Evolutionary conservation across 2,329 filamentous ascomycete genomes (phyloP).

Genomic region (Claviceps maximensis): DNA sequence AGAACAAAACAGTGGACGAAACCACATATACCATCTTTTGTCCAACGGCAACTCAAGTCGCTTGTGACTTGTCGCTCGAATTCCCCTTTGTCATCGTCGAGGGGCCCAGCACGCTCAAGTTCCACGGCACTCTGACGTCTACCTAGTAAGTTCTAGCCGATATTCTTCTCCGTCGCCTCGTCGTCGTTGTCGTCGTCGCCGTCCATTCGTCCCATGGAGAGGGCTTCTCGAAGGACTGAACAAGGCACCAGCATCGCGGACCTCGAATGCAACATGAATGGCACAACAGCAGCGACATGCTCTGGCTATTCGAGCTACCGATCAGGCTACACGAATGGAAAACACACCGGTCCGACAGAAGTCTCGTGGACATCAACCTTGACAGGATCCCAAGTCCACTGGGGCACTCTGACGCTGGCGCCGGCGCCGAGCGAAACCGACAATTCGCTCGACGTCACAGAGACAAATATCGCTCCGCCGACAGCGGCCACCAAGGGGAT

Average conservation of each 20-base stretch:
- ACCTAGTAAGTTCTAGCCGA: conserved; percentile 23
- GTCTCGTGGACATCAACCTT: conserved; percentile 32
- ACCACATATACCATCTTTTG: conserved; percentile 39
- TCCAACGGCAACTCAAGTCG: conserved; percentile 24
- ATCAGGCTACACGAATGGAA: conserved; percentile 24
- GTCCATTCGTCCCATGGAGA: not conserved
- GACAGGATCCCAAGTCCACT: conserved; percentile 26
- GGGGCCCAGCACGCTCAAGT: conserved; percentile 30
- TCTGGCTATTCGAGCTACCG: conserved; percentile 34
- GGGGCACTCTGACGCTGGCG: conserved; percentile 31
- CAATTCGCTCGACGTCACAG: conserved; percentile 14
- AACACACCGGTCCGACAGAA: conserved; percentile 28
- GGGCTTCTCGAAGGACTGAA: not conserved
- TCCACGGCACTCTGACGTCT: conserved; percentile 29
- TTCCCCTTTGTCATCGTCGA: conserved; percentile 35
- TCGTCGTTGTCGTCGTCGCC: too few species aligned
- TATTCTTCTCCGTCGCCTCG: not conserved
- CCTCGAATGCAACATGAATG: conserved; percentile 28
- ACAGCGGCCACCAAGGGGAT: conserved; percentile 7
- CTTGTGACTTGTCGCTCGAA: conserved; percentile 31
- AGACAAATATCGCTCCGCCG: conserved; percentile 8
- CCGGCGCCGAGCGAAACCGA: conserved; percentile 21
- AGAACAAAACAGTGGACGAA: conserved; percentile 22
- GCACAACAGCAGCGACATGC: conserved; percentile 31
- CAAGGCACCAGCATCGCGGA: conserved; percentile 25